phyloP scores from a whole-genome alignment of 2,329 filamentous ascomycete species.

The Scolecobasidium constrictum region DNA sequence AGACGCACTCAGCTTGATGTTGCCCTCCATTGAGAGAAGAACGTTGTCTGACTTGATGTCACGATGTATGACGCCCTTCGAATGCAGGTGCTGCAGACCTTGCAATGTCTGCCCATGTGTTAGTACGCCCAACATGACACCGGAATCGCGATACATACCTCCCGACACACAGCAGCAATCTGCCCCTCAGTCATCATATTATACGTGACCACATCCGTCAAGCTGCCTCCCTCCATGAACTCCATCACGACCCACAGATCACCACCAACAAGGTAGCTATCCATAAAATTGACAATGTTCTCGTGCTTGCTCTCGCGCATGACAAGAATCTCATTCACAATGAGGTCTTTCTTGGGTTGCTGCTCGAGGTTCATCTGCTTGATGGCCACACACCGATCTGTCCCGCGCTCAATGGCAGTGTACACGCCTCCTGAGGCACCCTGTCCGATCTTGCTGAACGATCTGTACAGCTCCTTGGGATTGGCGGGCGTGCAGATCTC shows the following conservation, averaged over 20 bases:
- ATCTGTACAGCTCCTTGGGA: slow-evolving; percentile 75
- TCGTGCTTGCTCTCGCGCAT: slow-evolving; percentile 99
- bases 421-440: slow-evolving; percentile 94
- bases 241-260: slow-evolving; percentile 99
- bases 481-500: slow-evolving; percentile 86
- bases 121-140: slow-evolving; percentile 11
- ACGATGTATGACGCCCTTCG: slow-evolving; percentile 94
- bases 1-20: slow-evolving; percentile 86
- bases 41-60: slow-evolving; percentile 99
- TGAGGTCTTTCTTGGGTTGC: slow-evolving; percentile 96
- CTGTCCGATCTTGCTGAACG: slow-evolving; percentile 91
- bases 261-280: slow-evolving; percentile 81
- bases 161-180: slow-evolving; percentile 89
- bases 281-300: slow-evolving; percentile 99
- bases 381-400: slow-evolving; percentile 86
- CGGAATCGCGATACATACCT: slow-evolving; percentile 37
- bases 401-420: slow-evolving; percentile 75
- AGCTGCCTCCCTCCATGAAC: slow-evolving; percentile 96
- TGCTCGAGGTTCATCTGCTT: slow-evolving; percentile 99
- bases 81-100: slow-evolving; percentile 89
- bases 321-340: slow-evolving; percentile 97
- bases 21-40: slow-evolving; percentile 81
- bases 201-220: slow-evolving; percentile 97
- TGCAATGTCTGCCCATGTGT: slow-evolving; percentile 54
- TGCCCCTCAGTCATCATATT: slow-evolving; percentile 99